Conservation (phyloP, 352 stramenopile species). For the Pythium folliculosum region DNA sequence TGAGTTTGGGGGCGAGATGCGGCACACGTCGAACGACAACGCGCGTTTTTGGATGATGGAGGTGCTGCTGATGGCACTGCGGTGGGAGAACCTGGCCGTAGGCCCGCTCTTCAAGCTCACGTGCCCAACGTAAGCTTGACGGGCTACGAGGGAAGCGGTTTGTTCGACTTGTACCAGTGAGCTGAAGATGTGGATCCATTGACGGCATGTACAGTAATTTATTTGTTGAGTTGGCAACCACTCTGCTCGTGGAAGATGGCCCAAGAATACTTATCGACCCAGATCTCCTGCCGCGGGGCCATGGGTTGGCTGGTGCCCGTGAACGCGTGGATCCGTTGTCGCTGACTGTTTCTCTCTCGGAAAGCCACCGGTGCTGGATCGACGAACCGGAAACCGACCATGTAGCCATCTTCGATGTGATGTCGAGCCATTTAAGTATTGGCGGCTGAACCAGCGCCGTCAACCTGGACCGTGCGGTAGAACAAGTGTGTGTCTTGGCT, state of each 20-base stretch:
- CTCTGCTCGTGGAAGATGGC: constrained; percentile 54
- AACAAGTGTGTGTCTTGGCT: constrained; percentile 61
- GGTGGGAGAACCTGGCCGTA: constrained; percentile 65
- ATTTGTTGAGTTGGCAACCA: no score
- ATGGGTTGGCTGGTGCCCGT: constrained; percentile 1
- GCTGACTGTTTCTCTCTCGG: constrained; percentile 34
- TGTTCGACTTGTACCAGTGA: no score
- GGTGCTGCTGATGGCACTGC: constrained; percentile 66
- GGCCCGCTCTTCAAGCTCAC: constrained; percentile 49
- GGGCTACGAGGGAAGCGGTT: constrained; percentile 6
- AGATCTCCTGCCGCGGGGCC: constrained; percentile 32
- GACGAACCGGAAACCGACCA: constrained; percentile 62
- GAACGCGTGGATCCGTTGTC: constrained; percentile 22
- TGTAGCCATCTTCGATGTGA: constrained; percentile 49
- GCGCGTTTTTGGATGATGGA: constrained; percentile 63
- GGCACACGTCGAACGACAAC: constrained; percentile 32
- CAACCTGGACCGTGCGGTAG: constrained; percentile 47
- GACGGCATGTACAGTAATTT: background rate
- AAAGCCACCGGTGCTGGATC: constrained; percentile 55
- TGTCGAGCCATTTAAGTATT: constrained; percentile 58
- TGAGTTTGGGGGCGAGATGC: constrained; percentile 54
- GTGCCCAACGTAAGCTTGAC: constrained; percentile 7
- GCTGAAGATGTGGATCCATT: no score
- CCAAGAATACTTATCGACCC: constrained; percentile 72
- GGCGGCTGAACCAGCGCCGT: constrained; percentile 35